Evolutionary conservation across 495 filamentous ascomycete genomes (phyloP).

Genomic region (Aspergillus indologenus): DNA sequence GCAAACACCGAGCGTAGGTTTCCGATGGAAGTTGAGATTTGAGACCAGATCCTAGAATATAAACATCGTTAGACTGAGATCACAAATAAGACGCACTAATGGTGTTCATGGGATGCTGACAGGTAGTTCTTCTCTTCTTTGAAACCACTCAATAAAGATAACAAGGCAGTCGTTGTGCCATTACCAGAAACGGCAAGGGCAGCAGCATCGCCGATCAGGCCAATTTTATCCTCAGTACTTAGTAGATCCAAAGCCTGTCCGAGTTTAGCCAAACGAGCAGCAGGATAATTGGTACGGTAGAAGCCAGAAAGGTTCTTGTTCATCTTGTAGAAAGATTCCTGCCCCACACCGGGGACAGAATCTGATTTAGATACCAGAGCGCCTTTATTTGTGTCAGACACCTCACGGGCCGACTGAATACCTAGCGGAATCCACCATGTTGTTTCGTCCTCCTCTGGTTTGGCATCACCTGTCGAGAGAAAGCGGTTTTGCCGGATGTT

Average conservation of each 20-base stretch:
- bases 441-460: constrained; percentile 83
- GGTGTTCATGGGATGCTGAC: constrained; percentile 32
- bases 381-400: constrained; percentile 33
- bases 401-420: constrained; percentile 55
- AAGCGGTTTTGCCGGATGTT: constrained; percentile 81
- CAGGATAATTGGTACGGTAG: constrained; percentile 89
- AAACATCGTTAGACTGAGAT: constrained; percentile 16
- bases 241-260: constrained; percentile 69
- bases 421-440: constrained; percentile 96
- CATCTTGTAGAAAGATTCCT: constrained; percentile 80
- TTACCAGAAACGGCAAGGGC: constrained; percentile 86
- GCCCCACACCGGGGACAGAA: constrained; percentile 68
- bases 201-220: constrained; percentile 84
- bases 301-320: constrained; percentile 87
- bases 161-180: constrained; percentile 70
- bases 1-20: constrained; percentile 65
- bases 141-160: constrained; percentile 79
- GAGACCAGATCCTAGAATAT: constrained; percentile 67
- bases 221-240: constrained; percentile 85
- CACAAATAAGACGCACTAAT: not conserved
- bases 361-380: constrained; percentile 75
- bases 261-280: constrained; percentile 71
- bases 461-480: constrained; percentile 85
- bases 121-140: constrained; percentile 77
- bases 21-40: constrained; percentile 67